phyloP scores from a whole-genome alignment of 2,329 filamentous ascomycete genomes.

The Colletotrichum nymphaeae region DNA sequence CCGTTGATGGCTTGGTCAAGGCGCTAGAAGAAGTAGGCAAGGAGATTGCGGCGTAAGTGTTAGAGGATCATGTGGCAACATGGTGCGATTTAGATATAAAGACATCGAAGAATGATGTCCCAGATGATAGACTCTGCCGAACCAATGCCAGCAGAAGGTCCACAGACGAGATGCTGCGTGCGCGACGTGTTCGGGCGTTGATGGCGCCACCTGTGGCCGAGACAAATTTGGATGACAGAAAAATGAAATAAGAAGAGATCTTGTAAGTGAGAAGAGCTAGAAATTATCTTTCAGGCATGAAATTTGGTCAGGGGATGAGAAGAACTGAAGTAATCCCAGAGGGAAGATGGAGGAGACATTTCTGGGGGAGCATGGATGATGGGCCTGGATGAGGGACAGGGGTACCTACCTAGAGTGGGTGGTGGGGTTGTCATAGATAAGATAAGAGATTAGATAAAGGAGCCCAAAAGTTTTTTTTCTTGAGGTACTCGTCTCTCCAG shows the following conservation, averaged over 20 bases:
- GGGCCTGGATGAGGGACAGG: background rate
- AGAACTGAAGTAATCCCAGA: background rate
- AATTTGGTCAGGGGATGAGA: background rate
- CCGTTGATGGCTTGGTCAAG: constrained; percentile 64
- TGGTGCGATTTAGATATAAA: background rate
- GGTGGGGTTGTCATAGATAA: constrained; percentile 30
- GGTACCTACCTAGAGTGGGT: background rate
- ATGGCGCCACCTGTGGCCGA: background rate
- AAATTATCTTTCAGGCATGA: background rate
- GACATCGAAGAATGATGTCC: background rate
- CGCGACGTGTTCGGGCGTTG: background rate
- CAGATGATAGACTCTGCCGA: background rate
- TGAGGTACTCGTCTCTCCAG: background rate
- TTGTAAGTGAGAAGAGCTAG: background rate
- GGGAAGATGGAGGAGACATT: background rate
- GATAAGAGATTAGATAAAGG: constrained; percentile 39
- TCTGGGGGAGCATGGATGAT: background rate
- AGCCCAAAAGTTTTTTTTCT: constrained; percentile 22
- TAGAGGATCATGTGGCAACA: too few relatives aligned
- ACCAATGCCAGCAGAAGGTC: background rate
- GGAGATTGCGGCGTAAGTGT: constrained; percentile 37
- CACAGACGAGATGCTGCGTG: background rate
- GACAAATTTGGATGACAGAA: background rate
- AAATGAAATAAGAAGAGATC: background rate
- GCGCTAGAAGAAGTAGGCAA: constrained; percentile 61